A percentile compares a stretch with the other conserved stretches of the same genome.
These are phyloP conservation scores for Phaffia rhodozyma DNA, from an alignment of 1,284 basidiomycete genomes.

Conservation along the genomic window DNA sequence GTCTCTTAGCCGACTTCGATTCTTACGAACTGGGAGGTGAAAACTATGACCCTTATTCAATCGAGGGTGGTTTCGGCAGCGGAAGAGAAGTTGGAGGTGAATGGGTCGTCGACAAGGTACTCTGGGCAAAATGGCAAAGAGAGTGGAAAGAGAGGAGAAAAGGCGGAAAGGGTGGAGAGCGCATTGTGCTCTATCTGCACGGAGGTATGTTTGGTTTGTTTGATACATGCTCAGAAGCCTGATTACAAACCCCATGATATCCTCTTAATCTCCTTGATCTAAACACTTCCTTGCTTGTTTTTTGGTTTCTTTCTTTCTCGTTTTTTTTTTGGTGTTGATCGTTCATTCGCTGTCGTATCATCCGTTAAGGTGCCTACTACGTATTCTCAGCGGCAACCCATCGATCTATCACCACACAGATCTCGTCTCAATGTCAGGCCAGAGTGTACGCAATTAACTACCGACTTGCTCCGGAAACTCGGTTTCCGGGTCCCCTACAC, in stretches of 20 bases:
- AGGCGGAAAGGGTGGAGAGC: constrained; percentile 39
- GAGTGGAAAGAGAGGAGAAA: constrained; percentile 51
- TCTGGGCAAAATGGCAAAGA: constrained; percentile 76
- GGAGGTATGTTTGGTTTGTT: constrained; percentile 49
- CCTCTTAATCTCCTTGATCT: neutral
- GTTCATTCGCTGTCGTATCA: neutral
- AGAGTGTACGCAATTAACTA: constrained; percentile 98
- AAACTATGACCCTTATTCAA: constrained; percentile 28
- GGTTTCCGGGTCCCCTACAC: constrained; percentile 86
- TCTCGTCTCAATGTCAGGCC: constrained; percentile 80
- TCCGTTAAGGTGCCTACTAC: constrained; percentile 67
- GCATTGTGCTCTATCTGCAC: constrained; percentile 85
- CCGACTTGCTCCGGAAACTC: constrained; percentile 84
- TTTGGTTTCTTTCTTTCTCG: too few species aligned
- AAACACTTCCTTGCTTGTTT: neutral
- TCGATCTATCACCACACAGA: constrained; percentile 77
- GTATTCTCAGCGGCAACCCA: constrained; percentile 89
- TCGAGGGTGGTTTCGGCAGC: constrained; percentile 10
- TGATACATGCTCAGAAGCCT: too few species aligned
- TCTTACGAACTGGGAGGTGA: constrained; percentile 50
- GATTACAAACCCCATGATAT: neutral
- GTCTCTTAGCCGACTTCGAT: constrained; percentile 63
- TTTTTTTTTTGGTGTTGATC: too few species aligned
- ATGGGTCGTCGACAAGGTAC: constrained; percentile 86
- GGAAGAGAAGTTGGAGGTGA: constrained; percentile 79